A percentile compares a stretch with the other conserved stretches of the same genome.
Evolutionary conservation across 2,329 filamentous ascomycete genomes (phyloP).

Genomic region (Lasiodiplodia theobromae): DNA sequence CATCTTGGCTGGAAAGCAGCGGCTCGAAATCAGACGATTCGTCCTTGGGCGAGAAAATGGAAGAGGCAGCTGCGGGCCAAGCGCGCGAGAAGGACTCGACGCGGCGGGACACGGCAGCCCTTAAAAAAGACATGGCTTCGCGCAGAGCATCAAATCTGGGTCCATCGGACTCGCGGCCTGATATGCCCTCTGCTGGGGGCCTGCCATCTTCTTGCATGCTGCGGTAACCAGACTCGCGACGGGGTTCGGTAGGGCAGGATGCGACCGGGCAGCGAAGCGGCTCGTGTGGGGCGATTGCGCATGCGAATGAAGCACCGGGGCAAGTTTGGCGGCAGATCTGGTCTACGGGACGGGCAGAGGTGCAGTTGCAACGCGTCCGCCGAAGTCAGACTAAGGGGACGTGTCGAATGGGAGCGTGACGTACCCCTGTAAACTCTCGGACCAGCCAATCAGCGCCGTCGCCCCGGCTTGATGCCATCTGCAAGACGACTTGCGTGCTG

Average conservation of each 20-base stretch:
- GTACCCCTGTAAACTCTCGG: slow-evolving; percentile 3
- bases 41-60: slow-evolving; percentile 20
- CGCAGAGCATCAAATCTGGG: slow-evolving; percentile 3
- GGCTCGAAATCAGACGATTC: slow-evolving; percentile 16
- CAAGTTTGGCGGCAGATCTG: background rate
- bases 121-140: slow-evolving; percentile 20
- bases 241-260: background rate
- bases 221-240: background rate
- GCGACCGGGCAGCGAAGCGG: slow-evolving; percentile 7
- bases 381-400: slow-evolving; percentile 9
- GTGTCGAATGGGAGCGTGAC: slow-evolving; percentile 19
- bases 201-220: slow-evolving; percentile 3
- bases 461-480: slow-evolving; percentile 23
- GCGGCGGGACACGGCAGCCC: slow-evolving; percentile 4
- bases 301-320: background rate
- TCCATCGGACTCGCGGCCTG: slow-evolving; percentile 4
- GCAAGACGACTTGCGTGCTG: slow-evolving; percentile 22
- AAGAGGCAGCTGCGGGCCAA: slow-evolving; percentile 18
- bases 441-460: slow-evolving; percentile 19
- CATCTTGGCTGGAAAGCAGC: slow-evolving; percentile 17
- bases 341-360: slow-evolving; percentile 7
- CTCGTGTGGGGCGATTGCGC: slow-evolving; percentile 9
- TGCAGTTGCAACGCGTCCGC: slow-evolving; percentile 1
- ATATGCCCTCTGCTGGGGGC: background rate
- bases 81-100: slow-evolving; percentile 8